Evolutionary conservation across 257 asterid species (phyloP).

Genomic region (Knoxia roxburghii): DNA sequence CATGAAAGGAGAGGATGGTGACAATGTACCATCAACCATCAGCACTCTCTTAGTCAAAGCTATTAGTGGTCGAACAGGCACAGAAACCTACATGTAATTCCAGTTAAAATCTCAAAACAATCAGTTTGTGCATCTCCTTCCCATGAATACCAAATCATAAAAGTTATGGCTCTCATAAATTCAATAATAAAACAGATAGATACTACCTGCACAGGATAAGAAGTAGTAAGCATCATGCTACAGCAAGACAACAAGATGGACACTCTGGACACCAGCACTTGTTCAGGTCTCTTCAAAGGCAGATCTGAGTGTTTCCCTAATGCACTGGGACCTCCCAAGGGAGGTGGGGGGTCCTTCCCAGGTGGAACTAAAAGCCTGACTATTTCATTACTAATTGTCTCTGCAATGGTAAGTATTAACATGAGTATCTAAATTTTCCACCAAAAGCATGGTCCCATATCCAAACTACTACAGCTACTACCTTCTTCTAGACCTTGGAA

Average conservation of each 20-base stretch:
- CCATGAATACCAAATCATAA: constrained; percentile 2
- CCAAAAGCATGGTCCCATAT: constrained; percentile 19
- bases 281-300: constrained; percentile 63
- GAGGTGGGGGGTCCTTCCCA: constrained; percentile 69
- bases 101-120: constrained; percentile 7
- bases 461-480: constrained; percentile 22
- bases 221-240: constrained; percentile 56
- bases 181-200: constrained; percentile 12
- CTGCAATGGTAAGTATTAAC: constrained; percentile 31
- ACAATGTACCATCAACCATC: constrained; percentile 65
- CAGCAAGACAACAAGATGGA: constrained; percentile 69
- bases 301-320: constrained; percentile 36
- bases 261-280: constrained; percentile 57
- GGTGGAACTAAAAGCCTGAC: constrained; percentile 62
- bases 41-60: constrained; percentile 71
- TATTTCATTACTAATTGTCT: constrained; percentile 44
- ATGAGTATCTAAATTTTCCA: constrained; percentile 20
- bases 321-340: constrained; percentile 53
- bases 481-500: constrained; percentile 93
- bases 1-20: constrained; percentile 45
- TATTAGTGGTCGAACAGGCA: constrained; percentile 55
- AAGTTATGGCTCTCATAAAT: background rate
- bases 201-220: constrained; percentile 73
- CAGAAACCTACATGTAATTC: constrained; percentile 50
- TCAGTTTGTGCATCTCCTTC: background rate